Evolutionary conservation across 2,329 filamentous ascomycete genomes (phyloP).

Genomic region (Nigrospora sphaerica): DNA sequence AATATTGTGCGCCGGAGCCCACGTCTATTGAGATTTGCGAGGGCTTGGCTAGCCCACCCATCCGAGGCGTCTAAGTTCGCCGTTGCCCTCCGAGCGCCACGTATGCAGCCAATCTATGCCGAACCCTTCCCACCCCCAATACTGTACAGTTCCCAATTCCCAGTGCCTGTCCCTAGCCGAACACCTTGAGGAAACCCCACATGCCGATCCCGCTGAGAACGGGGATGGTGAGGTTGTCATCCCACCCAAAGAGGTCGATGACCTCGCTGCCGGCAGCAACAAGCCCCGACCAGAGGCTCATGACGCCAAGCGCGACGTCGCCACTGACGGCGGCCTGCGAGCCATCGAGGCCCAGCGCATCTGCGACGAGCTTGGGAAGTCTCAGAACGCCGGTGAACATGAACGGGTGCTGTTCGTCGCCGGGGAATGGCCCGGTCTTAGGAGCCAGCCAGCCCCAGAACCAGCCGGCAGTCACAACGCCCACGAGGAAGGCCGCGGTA

Average conservation of each 20-base stretch:
- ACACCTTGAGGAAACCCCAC: constrained; percentile 85
- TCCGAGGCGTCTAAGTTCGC: too few species aligned
- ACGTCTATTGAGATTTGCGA: too few species aligned
- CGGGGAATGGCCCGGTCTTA: constrained; percentile 55
- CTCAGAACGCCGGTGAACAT: constrained; percentile 74
- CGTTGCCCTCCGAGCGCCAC: too few species aligned
- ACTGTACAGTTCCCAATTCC: too few species aligned
- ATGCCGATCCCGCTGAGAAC: constrained; percentile 82
- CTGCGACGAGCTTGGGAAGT: constrained; percentile 55
- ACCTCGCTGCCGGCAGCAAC: constrained; percentile 85
- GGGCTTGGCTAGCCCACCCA: too few species aligned
- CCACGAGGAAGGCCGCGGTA: constrained; percentile 73
- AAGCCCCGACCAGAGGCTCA: constrained; percentile 84
- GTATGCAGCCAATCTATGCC: constrained; percentile 1
- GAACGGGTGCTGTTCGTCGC: constrained; percentile 63
- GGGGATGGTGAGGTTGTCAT: constrained; percentile 96
- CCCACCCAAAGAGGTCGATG: constrained; percentile 86
- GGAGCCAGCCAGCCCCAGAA: constrained; percentile 89
- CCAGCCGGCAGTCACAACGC: constrained; percentile 71
- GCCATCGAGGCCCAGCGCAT: constrained; percentile 53
- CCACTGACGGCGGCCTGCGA: constrained; percentile 60
- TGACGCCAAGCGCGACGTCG: constrained; percentile 63
- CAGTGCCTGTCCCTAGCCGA: constrained; percentile 44
- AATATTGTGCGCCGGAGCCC: too few species aligned
- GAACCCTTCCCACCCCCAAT: background rate